Conservation (phyloP, 352 stramenopile species). For the Pythium scleroteichum region DNA sequence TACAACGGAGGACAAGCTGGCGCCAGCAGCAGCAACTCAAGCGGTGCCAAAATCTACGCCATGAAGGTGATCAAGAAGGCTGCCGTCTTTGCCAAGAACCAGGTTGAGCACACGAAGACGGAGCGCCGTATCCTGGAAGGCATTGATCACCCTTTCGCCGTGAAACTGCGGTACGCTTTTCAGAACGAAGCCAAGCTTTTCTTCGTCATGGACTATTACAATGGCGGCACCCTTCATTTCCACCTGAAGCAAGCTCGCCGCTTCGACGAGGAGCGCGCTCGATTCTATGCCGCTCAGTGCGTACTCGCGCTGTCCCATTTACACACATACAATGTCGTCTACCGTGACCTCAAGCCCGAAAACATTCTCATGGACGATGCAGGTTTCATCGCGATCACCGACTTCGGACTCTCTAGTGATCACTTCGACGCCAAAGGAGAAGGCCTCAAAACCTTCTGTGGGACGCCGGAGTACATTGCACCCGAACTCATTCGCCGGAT, state of each 20-base stretch:
- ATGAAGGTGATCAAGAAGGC: slow-evolving; percentile 94
- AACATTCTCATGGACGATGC: slow-evolving; percentile 87
- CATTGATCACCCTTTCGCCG: slow-evolving; percentile 85
- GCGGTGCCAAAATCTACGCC: slow-evolving; percentile 70
- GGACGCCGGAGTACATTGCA: slow-evolving; percentile 86
- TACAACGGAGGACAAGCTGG: background rate
- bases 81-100: slow-evolving; percentile 84
- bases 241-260: slow-evolving; percentile 68
- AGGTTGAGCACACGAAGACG: slow-evolving; percentile 92
- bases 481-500: slow-evolving; percentile 75
- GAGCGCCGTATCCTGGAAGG: slow-evolving; percentile 87
- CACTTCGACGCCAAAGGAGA: slow-evolving; percentile 72
- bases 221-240: slow-evolving; percentile 83
- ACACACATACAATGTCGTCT: slow-evolving; percentile 87
- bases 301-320: slow-evolving; percentile 80
- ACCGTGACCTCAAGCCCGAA: slow-evolving; percentile 90
- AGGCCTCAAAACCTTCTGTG: slow-evolving; percentile 79
- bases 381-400: slow-evolving; percentile 86
- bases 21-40: background rate
- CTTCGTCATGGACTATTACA: slow-evolving; percentile 91
- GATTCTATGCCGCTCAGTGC: slow-evolving; percentile 84
- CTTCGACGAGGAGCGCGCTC: slow-evolving; percentile 66
- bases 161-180: slow-evolving; percentile 87
- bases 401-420: slow-evolving; percentile 87
- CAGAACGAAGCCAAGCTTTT: slow-evolving; percentile 86